Percentiles rank a stretch among this genome's conserved stretches.
These are phyloP conservation scores for Fusarium vanettenii DNA, from an alignment of 2,329 filamentous ascomycete genomes.

Conservation along the genomic window DNA sequence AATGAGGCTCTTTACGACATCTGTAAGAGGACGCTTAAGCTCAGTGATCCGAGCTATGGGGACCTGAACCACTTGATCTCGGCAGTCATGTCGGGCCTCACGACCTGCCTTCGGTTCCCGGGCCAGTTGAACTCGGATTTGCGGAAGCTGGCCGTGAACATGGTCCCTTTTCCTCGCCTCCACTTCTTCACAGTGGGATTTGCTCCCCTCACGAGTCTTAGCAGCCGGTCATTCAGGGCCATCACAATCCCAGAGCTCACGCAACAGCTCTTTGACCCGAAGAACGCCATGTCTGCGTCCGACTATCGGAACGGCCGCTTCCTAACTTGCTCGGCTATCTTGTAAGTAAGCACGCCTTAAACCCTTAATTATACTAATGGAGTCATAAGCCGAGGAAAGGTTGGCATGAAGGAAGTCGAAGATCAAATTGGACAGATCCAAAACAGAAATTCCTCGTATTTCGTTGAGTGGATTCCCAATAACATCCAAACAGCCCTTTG, in stretches of 20 bases:
- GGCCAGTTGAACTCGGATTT: constrained; percentile 99
- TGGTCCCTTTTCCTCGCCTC: constrained; percentile 99
- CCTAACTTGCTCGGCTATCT: constrained; percentile 98
- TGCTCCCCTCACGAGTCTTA: constrained; percentile 89
- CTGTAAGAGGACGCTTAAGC: constrained; percentile 99
- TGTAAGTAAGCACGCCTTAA: constrained; percentile 82
- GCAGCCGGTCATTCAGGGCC: constrained; percentile 92
- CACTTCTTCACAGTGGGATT: constrained; percentile 99
- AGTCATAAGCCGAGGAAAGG: background rate
- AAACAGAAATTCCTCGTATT: constrained; percentile 99
- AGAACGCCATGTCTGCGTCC: constrained; percentile 99
- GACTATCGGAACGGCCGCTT: constrained; percentile 99
- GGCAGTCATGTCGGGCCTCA: constrained; percentile 99
- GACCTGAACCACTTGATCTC: constrained; percentile 99
- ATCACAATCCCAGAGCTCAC: constrained; percentile 97
- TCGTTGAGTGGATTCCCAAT: constrained; percentile 99
- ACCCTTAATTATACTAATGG: background rate
- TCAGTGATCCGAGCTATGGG: constrained; percentile 96
- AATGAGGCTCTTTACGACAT: constrained; percentile 99
- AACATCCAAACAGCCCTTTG: constrained; percentile 99
- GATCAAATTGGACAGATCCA: constrained; percentile 99
- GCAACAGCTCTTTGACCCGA: constrained; percentile 99
- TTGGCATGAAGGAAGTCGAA: constrained; percentile 95
- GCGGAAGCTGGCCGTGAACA: constrained; percentile 99
- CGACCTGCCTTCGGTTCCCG: constrained; percentile 97